Evolutionary conservation across 768 basidiomycete species (phyloP).

Genomic region (Leccinum boreale): DNA sequence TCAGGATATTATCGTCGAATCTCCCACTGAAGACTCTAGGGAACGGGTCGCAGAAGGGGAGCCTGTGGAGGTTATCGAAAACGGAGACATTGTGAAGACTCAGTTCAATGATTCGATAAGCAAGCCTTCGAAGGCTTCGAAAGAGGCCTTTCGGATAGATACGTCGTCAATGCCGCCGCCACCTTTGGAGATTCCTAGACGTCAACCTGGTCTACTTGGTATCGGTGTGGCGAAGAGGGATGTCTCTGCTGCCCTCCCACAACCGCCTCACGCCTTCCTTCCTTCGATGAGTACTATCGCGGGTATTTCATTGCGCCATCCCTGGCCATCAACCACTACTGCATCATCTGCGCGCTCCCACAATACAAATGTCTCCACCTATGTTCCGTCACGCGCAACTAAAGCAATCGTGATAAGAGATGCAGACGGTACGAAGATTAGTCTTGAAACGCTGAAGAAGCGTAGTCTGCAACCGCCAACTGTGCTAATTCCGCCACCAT

Average conservation of each 20-base stretch:
- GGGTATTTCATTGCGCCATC: no score
- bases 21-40: slow-evolving; percentile 44
- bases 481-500: no score
- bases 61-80: slow-evolving; percentile 28
- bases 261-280: no score
- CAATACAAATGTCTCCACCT: no score
- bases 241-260: slow-evolving; percentile 17
- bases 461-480: no score
- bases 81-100: slow-evolving; percentile 26
- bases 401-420: no score
- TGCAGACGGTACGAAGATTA: no score
- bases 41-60: slow-evolving; percentile 36
- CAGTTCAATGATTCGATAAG: slow-evolving; percentile 35
- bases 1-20: slow-evolving; percentile 28
- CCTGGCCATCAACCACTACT: no score
- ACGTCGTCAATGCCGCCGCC: slow-evolving; percentile 43
- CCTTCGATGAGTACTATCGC: no score
- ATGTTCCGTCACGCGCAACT: no score
- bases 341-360: no score
- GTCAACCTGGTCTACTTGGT: slow-evolving; percentile 72
- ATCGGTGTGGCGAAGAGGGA: slow-evolving; percentile 51
- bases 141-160: slow-evolving; percentile 66
- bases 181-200: slow-evolving; percentile 37
- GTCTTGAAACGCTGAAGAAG: no score
- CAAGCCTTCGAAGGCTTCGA: slow-evolving; percentile 36